Evolutionary conservation across 257 asterid genomes (phyloP).

Genomic region (Rhazya stricta): DNA sequence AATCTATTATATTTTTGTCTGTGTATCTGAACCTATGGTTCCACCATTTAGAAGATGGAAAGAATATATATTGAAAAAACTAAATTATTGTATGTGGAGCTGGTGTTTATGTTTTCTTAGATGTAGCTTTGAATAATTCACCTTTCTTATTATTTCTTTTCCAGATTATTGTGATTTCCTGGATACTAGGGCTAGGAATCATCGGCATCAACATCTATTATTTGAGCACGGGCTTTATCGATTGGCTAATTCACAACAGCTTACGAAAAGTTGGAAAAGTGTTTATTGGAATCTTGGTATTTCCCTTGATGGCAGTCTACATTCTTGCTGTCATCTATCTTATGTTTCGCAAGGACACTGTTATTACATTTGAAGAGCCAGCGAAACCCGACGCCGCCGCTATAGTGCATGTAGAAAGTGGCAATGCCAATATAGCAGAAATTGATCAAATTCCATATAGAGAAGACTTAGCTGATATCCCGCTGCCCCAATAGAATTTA

Average conservation of each 20-base stretch:
- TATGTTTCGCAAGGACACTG: slow-evolving; percentile 70
- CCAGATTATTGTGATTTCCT: slow-evolving; percentile 70
- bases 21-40: too few relatives aligned
- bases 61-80: too few relatives aligned
- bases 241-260: slow-evolving; percentile 56
- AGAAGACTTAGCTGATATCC: slow-evolving; percentile 58
- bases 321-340: slow-evolving; percentile 65
- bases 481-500: slow-evolving; percentile 33
- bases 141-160: neutral
- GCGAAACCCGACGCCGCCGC: slow-evolving; percentile 28
- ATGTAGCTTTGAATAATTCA: too few relatives aligned
- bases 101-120: too few relatives aligned
- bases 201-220: slow-evolving; percentile 84
- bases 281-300: slow-evolving; percentile 62
- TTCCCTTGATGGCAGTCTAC: slow-evolving; percentile 68
- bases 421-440: slow-evolving; percentile 15
- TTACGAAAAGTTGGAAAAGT: slow-evolving; percentile 66
- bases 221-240: slow-evolving; percentile 57
- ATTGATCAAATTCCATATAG: slow-evolving; percentile 41
- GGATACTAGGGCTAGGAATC: slow-evolving; percentile 78
- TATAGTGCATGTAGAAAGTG: slow-evolving; percentile 38
- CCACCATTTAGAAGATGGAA: too few relatives aligned
- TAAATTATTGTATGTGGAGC: neutral
- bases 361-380: slow-evolving; percentile 52
- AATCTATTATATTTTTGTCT: too few relatives aligned